Evolutionary conservation across 129 eudicot species (phyloP), one percentile per base, ranked within the genome.

Genomic region (Flaveria brownii): DNA sequence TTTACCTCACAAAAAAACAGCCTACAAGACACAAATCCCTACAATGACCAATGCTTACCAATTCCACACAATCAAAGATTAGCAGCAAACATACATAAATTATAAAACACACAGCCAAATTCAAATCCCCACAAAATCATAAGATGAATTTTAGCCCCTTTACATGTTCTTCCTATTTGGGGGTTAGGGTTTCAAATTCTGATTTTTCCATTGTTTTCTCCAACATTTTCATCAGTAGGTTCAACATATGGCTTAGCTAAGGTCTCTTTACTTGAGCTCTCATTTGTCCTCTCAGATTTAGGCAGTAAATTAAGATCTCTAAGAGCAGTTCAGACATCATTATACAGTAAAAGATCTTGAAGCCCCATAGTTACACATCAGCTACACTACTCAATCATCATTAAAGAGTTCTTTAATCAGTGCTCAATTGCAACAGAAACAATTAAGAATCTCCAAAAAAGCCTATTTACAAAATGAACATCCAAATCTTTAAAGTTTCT

Each of bases 271-370:
- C 77, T 80, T 28, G 88, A 82, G 56, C 73, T 78, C 49, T 78
- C 91, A 55, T 62, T 85, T 16, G 73, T 65, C 78, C 80, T 85
- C 80, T 84, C 87, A 30, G 87, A 80, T 30, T 85, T 92, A 61
- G 93, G 84, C 28, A 84, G 72, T 71, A 75, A 55, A 71, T 75
- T 82, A 61, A 82, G 86, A 84, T 86, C 87, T 82, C 85, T 72
- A 36, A 85, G 84, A 83, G 97, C 85, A 41, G 81, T 74, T 73
- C 92, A 15, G 92, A 80, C 91, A 86, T 86, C 71, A 82, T 68
- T 41, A 57, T 60, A 70, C 62, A 45, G 63, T 18, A 17, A 30
- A 71, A 63, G 46, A 12, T 66, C 50, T 10, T 52, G 33, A 33
- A 30, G 42, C 22, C 43, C 0, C n/a, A n/a, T n/a, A n/a, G n/a